These are phyloP conservation scores for Fusarium sp. DNA, from an alignment of 2,329 filamentous ascomycete genomes.

Conservation along the genomic window DNA sequence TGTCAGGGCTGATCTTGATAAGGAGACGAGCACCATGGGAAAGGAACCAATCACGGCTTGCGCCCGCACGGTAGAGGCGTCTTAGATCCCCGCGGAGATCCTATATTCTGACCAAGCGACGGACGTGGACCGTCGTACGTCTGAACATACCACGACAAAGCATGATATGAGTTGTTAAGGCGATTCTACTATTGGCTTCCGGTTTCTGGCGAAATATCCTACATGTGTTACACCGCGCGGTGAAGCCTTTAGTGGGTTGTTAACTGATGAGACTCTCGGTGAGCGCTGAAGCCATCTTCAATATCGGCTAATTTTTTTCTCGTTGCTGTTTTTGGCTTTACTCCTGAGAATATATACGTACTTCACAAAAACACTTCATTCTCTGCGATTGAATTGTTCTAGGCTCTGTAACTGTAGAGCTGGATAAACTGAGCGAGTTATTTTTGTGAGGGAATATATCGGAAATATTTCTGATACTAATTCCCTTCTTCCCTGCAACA, in stretches of 20 bases:
- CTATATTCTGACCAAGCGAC: constrained; percentile 18
- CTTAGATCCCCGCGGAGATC: constrained; percentile 45
- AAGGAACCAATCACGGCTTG: constrained; percentile 37
- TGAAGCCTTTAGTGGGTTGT: constrained; percentile 26
- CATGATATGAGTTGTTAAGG: constrained; percentile 29
- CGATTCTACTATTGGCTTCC: constrained; percentile 22
- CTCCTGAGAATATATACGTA: not conserved
- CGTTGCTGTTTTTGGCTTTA: not conserved
- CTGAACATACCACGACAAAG: constrained; percentile 34
- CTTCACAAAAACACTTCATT: not conserved
- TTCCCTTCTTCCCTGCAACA: constrained; percentile 15
- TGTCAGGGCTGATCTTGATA: constrained; percentile 43
- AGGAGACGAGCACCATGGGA: constrained; percentile 26
- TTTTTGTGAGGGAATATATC: constrained; percentile 13
- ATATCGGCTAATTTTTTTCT: not conserved
- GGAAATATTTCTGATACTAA: constrained; percentile 20
- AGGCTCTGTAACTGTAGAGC: not conserved
- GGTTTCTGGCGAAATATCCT: constrained; percentile 16
- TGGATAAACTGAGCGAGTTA: constrained; percentile 16
- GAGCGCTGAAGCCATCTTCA: constrained; percentile 23
- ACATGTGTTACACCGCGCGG: constrained; percentile 4
- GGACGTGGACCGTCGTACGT: constrained; percentile 43
- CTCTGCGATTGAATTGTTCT: not conserved
- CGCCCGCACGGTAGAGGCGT: not conserved
- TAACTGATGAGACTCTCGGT: constrained; percentile 22